Evolutionary conservation across 1,284 basidiomycete species (phyloP), one percentile per base, ranked within the genome.

Genomic region (Ceratobasidium sp.): DNA sequence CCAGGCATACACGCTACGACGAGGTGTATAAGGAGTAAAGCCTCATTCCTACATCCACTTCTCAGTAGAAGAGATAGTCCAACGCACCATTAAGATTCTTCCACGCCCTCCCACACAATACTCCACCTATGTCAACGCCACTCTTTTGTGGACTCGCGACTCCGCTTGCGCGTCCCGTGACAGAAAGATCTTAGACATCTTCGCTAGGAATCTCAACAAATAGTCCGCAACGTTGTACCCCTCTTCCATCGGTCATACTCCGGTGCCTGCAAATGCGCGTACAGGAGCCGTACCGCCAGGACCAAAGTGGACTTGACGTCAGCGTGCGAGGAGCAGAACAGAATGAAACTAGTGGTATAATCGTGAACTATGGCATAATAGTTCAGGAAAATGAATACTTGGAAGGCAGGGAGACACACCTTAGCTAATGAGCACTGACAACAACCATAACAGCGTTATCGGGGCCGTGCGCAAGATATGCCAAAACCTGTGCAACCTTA

Each of bases 161-260:
- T 18, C 35, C 35, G 30, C 59, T 60, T 6, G 59, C 27, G 4
- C 5, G 0, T 80, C 81, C 18, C 80, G 76, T 5, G 77, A 64
- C 7, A 3, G 38, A 38, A 8, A 38, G 38, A 77, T 12, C 33
- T 10, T 41, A 18, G n/a, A 23, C 16, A 14, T 46, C 71, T n/a
- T 91, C 90, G 81, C 90, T 93, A 0, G 95, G 94, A 66, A 97
- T 88, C 80, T 97, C 95, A 97, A 87, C 18, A 97, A 88, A 82
- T 95, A 93, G 83, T 98, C 96, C 0, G 96, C 96, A 20, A 96
- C 89, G 81, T 97, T 97, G 86, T 96, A 96, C 0, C 94, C 94
- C 57, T 90, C 86, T 54, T 74, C 71, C 71, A 74, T 14, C 88
- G 88, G 77, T 14, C 48, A 3, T 3, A 50, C 20, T 89, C 91